Evolutionary conservation across 768 basidiomycete genomes (phyloP).

Genomic region (Gautieria morchelliformis): DNA sequence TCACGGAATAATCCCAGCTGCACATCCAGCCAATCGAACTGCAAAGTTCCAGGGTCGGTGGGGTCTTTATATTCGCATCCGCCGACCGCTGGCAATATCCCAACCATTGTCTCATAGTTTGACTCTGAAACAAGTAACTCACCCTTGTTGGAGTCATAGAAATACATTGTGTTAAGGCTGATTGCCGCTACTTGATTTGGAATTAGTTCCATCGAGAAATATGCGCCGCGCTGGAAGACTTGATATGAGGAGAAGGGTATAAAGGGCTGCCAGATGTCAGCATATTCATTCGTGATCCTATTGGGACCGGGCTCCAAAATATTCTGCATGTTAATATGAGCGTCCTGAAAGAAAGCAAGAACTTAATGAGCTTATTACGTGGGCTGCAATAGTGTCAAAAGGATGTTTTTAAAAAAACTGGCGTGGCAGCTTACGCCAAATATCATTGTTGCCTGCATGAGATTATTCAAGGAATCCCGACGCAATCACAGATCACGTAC

Average conservation of each 20-base stretch:
- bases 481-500: conserved; percentile 22
- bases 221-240: conserved; percentile 82
- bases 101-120: neutral
- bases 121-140: conserved; percentile 9
- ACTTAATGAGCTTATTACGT: conserved; percentile 23
- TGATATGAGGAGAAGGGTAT: conserved; percentile 72
- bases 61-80: conserved; percentile 53
- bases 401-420: neutral
- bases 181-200: conserved; percentile 68
- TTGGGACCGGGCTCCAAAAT: conserved; percentile 6
- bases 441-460: conserved; percentile 74
- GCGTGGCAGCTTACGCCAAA: conserved; percentile 57
- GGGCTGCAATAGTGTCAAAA: conserved; percentile 31
- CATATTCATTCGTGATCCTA: conserved; percentile 12
- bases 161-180: conserved; percentile 85
- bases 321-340: conserved; percentile 1
- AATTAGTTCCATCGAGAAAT: conserved; percentile 73
- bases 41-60: conserved; percentile 74
- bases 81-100: conserved; percentile 47
- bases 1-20: conserved; percentile 61
- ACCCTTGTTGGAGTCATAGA: conserved; percentile 87
- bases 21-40: conserved; percentile 87
- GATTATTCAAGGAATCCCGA: neutral
- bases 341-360: neutral
- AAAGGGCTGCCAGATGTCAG: conserved; percentile 71